Evolutionary conservation across 768 basidiomycete species (phyloP), one percentile per base, ranked within the genome.

Genomic region (Lactarius vividus): DNA sequence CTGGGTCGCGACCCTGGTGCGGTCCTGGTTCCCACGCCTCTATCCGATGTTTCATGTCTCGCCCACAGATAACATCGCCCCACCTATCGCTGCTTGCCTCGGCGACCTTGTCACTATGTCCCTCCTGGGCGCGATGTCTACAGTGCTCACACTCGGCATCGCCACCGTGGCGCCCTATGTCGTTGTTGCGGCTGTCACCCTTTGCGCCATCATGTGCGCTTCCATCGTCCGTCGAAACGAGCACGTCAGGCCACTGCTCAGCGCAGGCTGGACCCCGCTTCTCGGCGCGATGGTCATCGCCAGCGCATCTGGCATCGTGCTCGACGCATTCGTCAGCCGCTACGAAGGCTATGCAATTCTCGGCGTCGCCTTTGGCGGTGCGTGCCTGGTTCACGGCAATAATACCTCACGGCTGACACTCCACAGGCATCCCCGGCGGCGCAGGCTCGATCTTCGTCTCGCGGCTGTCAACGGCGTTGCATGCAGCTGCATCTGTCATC

Each of bases 391-490:
- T 20, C 18, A 31, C 18, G 35, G 63, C 58, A 33, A 64, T 28
- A 33, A 26, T 11, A 0, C 49, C 20, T 40, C 49, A 42, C 31
- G 57, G 57, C 44, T 53, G 35, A 55, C 18, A 4, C 9, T 26
- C 33, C 37, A 59, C 33, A 88, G 91, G 92, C 58, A 77, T 99
- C 16, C 91, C 94, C 0, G 96, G 96, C 13, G 88, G 89, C 49
- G 89, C 95, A 3, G 96, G 96, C 3, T 88, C 93, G 16, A 94
- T 98, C 71, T 88, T 92, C 68, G 88, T 95, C 42, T 97, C 96
- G 2, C 85, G 97, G 9, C 80, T 97, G 5, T 96, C 95, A 1
- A 98, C 97, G 0, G 81, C 88, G 0, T 80, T 98, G 26, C 97
- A 99, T 68, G 82, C 87, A 0, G 82, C 84, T 0, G 81, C 83